Conservation (phyloP, 768 basidiomycete species). For the Suillus hirtellus region DNA sequence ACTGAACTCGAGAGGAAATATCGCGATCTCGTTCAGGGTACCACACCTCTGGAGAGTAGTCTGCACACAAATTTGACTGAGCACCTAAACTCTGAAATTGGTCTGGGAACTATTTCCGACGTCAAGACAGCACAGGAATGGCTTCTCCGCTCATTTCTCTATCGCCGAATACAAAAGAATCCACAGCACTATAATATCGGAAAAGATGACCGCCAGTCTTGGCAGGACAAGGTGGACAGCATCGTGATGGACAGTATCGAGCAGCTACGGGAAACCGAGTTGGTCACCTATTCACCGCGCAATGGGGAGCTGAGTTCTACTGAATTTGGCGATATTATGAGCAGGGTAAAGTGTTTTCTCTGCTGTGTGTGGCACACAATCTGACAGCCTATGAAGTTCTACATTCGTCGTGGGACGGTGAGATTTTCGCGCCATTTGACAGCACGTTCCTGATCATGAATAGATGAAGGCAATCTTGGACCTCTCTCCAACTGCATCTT, state of each 20-base stretch:
- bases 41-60: constrained; percentile 80
- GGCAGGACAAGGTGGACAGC: constrained; percentile 71
- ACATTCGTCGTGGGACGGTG: constrained; percentile 72
- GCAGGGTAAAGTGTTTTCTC: constrained; percentile 54
- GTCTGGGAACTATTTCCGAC: constrained; percentile 77
- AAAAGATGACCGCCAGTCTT: constrained; percentile 55
- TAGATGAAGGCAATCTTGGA: constrained; percentile 71
- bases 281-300: constrained; percentile 50
- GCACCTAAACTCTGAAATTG: constrained; percentile 93
- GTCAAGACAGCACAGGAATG: constrained; percentile 74
- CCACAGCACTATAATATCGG: constrained; percentile 71
- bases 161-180: constrained; percentile 82
- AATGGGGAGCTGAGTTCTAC: constrained; percentile 57
- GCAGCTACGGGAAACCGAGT: constrained; percentile 57
- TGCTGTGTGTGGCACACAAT: constrained; percentile 10
- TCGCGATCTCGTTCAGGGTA: constrained; percentile 63
- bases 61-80: constrained; percentile 83
- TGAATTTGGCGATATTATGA: constrained; percentile 84
- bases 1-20: constrained; percentile 71
- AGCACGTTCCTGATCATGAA: constrained; percentile 9
- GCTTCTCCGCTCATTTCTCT: constrained; percentile 85
- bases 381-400: constrained; percentile 49
- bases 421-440: constrained; percentile 13
- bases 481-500: constrained; percentile 51
- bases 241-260: constrained; percentile 68